Evolutionary conservation across 2,329 filamentous ascomycete species (phyloP).

Genomic region (Achaetomium macrosporum): DNA sequence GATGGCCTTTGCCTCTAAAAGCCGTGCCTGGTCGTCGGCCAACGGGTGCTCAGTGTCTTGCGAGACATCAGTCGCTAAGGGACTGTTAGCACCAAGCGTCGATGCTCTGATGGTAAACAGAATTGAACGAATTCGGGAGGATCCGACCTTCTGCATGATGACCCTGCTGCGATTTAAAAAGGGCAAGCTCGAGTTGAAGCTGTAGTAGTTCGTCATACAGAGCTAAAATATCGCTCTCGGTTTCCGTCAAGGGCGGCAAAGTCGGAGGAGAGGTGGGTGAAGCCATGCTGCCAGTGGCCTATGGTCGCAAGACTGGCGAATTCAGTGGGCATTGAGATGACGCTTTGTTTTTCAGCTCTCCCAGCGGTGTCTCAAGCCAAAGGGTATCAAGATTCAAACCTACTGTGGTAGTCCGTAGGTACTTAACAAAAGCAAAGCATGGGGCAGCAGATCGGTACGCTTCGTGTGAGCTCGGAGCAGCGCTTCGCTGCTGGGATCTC

Average conservation of each 20-base stretch:
- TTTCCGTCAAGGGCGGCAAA: constrained; percentile 53
- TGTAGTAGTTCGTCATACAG: constrained; percentile 68
- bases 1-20: constrained; percentile 63
- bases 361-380: too few relatives aligned
- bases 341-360: too few relatives aligned
- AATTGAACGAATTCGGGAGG: not conserved
- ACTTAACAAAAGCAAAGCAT: too few relatives aligned
- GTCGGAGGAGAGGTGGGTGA: constrained; percentile 14
- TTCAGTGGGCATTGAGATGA: too few relatives aligned
- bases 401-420: too few relatives aligned
- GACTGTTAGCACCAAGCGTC: not conserved
- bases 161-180: constrained; percentile 50
- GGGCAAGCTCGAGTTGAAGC: constrained; percentile 64
- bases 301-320: too few relatives aligned
- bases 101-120: not conserved
- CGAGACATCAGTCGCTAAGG: constrained; percentile 5
- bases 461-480: too few relatives aligned
- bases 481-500: too few relatives aligned
- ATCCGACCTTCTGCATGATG: constrained; percentile 18
- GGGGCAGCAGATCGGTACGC: too few relatives aligned
- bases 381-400: too few relatives aligned
- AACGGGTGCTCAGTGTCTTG: constrained; percentile 41
- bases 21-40: constrained; percentile 55
- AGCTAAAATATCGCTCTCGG: constrained; percentile 60
- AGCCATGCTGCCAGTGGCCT: constrained; percentile 5